Base-by-base conservation (phyloP, 345 rosid species). In the Carallia pectinifolia region DNA sequence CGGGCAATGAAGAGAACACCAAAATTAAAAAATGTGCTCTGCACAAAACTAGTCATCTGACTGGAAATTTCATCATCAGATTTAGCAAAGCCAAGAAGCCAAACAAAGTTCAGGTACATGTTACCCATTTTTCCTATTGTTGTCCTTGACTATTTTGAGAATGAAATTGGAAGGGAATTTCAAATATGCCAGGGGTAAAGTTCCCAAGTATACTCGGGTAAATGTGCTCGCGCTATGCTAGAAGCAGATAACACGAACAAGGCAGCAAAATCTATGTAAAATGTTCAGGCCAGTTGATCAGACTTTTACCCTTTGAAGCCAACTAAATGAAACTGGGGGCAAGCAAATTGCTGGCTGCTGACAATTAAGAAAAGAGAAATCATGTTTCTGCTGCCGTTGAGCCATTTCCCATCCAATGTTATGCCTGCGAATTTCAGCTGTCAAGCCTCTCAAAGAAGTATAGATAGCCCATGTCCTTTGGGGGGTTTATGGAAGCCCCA, bases 401-500 rank as follows among this genome's bases (percentile, higher is more conserved):
- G 31, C 6, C 6, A 10, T 31, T 48, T 17, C 48, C 64, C 30
- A 67, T 13, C 34, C 30, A 58, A 58, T 10, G 1, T 10, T 23
- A 33, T 29, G 9, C 15, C 10, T 34, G 10, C 8, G 18, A 7
- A 38, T 30, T 75, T 89, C 84, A 92, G 78, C 76, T 71, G 66
- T 73, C 74, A 44, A 92, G 69, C 78, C 99, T 89, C 86, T 90
- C 91, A 63, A 96, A 92, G 86, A 96, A 92, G 83, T 96, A 96
- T 73, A 92, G 68, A 68, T 96, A 96, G 6, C 99, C 99, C 98
- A 92, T 86, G 84, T 96, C 99, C 86, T 92, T 92, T 6, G 97
- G 98, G 3, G 96, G 96, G 58, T 88, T 83, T 31, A 86, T 80
- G 31, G 98, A 92, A 71, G 85, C 86, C 5, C 93, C 99, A 3